Percentiles rank a stretch among this genome's conserved stretches.
These are phyloP conservation scores for Chaetomiaceae sp. DNA, from an alignment of 2,329 filamentous ascomycete species.

Conservation along the genomic window DNA sequence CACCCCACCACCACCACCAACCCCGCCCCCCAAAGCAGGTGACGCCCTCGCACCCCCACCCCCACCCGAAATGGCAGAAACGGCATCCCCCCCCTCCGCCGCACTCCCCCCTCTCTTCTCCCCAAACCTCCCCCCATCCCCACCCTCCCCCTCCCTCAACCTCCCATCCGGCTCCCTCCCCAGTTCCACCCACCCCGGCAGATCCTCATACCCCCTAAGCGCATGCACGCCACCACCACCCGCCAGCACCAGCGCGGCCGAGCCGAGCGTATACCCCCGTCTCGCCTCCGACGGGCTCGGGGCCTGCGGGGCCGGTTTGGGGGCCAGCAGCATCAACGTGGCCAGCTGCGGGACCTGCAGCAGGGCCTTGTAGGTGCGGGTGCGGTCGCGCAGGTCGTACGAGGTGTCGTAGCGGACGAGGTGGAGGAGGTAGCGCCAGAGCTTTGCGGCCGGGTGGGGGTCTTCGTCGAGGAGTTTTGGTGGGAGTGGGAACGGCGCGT, in stretches of 20 bases:
- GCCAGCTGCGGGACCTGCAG: slow-evolving; percentile 81
- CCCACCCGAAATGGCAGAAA: slow-evolving; percentile 37
- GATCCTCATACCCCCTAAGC: slow-evolving; percentile 67
- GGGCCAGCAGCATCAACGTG: slow-evolving; percentile 81
- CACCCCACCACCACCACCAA: not conserved
- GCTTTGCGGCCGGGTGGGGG: slow-evolving; percentile 62
- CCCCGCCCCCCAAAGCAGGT: slow-evolving; percentile 15
- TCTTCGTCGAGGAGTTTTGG: slow-evolving; percentile 34
- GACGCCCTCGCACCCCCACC: slow-evolving; percentile 24
- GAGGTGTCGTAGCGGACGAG: slow-evolving; percentile 89
- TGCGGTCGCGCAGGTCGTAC: slow-evolving; percentile 88
- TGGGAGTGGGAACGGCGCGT: slow-evolving; percentile 20
- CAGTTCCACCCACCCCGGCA: slow-evolving; percentile 79
- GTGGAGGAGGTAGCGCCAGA: slow-evolving; percentile 81
- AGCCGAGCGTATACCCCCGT: slow-evolving; percentile 72
- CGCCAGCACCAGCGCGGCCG: slow-evolving; percentile 77
- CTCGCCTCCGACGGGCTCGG: slow-evolving; percentile 83
- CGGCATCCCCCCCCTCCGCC: slow-evolving; percentile 57
- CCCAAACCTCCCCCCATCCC: slow-evolving; percentile 27
- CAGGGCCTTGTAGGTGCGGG: slow-evolving; percentile 80
- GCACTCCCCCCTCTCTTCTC: slow-evolving; percentile 48
- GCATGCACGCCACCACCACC: slow-evolving; percentile 67
- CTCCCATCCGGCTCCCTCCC: slow-evolving; percentile 73
- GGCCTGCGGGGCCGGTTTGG: slow-evolving; percentile 87
- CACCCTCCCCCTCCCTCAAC: slow-evolving; percentile 50